Conservation (phyloP, 2,329 filamentous ascomycete genomes). For the Epichloe sp. region DNA sequence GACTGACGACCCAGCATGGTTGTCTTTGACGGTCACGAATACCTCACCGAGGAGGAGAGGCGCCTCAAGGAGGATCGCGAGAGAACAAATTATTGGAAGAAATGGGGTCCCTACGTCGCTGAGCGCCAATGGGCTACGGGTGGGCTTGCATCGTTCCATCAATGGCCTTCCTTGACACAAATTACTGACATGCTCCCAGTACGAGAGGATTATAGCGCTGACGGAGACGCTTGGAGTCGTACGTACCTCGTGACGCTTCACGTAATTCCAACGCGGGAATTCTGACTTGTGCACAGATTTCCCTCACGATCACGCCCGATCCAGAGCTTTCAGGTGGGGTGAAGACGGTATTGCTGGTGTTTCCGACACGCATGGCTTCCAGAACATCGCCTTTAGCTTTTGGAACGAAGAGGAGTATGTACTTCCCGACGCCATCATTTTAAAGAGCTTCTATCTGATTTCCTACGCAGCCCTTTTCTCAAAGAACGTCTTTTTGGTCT, state of each 20-base stretch:
- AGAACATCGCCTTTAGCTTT: slow-evolving; percentile 91
- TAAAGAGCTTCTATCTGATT: neutral
- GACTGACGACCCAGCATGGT: slow-evolving; percentile 51
- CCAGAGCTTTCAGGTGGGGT: slow-evolving; percentile 84
- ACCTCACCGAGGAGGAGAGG: slow-evolving; percentile 80
- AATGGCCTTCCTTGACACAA: slow-evolving; percentile 2
- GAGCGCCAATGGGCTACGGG: slow-evolving; percentile 95
- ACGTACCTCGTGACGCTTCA: slow-evolving; percentile 27
- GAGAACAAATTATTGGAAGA: slow-evolving; percentile 89
- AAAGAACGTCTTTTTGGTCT: slow-evolving; percentile 93
- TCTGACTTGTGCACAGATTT: slow-evolving; percentile 49
- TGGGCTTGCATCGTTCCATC: slow-evolving; percentile 25
- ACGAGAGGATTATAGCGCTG: slow-evolving; percentile 78
- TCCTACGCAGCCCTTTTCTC: slow-evolving; percentile 57
- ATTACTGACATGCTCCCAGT: slow-evolving; percentile 31
- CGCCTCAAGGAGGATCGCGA: slow-evolving; percentile 77
- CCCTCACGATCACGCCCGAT: slow-evolving; percentile 81
- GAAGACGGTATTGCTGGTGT: slow-evolving; percentile 96
- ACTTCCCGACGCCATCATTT: neutral
- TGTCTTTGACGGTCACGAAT: slow-evolving; percentile 76
- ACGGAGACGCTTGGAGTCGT: slow-evolving; percentile 95
- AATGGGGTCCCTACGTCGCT: slow-evolving; percentile 88
- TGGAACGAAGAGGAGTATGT: slow-evolving; percentile 91
- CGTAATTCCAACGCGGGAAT: slow-evolving; percentile 5
- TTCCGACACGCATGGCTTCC: slow-evolving; percentile 74